Evolutionary conservation across 495 filamentous ascomycete genomes (phyloP), one percentile per base, ranked within the genome.

Genomic region (Cenococcum geophilum): DNA sequence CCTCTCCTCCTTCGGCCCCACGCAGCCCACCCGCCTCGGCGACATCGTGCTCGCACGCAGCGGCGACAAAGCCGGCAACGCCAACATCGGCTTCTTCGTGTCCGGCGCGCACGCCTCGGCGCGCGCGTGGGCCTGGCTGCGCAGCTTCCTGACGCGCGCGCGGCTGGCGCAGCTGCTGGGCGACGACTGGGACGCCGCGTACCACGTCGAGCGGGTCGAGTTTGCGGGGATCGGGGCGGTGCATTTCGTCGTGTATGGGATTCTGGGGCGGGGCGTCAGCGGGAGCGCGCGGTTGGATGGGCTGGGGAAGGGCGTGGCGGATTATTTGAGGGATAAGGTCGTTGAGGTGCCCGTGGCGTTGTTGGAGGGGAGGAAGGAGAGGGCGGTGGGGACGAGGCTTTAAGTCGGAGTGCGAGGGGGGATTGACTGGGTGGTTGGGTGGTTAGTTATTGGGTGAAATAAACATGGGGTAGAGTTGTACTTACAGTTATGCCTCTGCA

Each of bases 1-100:
- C 23, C 60, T 72, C 8, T 27, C 36, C 32, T 61, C 9, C n/a
- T 73, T 68, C 23, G 70, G 70, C 43, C 57, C 63, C 16, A 72
- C 70, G 1, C 27, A 27, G 12, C 51, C 47, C 23, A 62, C 59
- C 8, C 63, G 56, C 3, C 43, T 73, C 3, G 73, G 73, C 20
- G 67, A 71, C 48, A 62, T 75, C 54, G 68, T 64, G 4, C 68
- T 71, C 45, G 71, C 63, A 9, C 71, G 73, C 37, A 68, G 63
- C 0, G 72, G 73, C 12, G 72, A 73, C 62, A 74, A 76, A 61
- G 71, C 69, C 37, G 59, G 63, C 5, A 73, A 76, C 48, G 58
- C 66, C 12, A 76, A 76, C 54, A 60, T 72, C 37, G 72, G 72
- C 11, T 55, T 76, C 25, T 74, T 64, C 61, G 61, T 73, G 9